These are phyloP conservation scores for Thraustotheca clavata DNA, from an alignment of 352 stramenopile genomes.

Conservation along the genomic window DNA sequence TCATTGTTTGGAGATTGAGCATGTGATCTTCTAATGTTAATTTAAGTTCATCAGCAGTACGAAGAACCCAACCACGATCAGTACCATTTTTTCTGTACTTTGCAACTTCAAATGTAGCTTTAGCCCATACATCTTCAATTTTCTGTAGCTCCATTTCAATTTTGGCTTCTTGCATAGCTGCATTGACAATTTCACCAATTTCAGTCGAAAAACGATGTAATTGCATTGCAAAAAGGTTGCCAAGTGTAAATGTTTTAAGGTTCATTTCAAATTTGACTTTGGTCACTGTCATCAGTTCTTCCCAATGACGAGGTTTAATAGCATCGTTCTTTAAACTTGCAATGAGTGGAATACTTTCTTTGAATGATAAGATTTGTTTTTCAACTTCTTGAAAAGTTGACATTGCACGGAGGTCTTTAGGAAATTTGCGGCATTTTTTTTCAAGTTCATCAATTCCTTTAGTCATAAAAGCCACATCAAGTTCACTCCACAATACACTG, in stretches of 20 bases:
- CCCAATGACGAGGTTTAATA: slow-evolving; percentile 88
- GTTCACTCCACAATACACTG: slow-evolving; percentile 88
- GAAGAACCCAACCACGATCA: slow-evolving; percentile 72
- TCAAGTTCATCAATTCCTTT: slow-evolving; percentile 90
- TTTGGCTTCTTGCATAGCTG: slow-evolving; percentile 90
- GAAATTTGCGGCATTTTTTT: slow-evolving; percentile 86
- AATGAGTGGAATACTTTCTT: slow-evolving; percentile 90
- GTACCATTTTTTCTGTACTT: slow-evolving; percentile 91
- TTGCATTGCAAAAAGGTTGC: slow-evolving; percentile 90
- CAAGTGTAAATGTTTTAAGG: slow-evolving; percentile 87
- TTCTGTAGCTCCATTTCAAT: slow-evolving; percentile 91
- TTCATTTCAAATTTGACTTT: slow-evolving; percentile 91
- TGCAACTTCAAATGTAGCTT: slow-evolving; percentile 81
- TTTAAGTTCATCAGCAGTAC: slow-evolving; percentile 78
- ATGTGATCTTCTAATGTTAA: slow-evolving; percentile 81
- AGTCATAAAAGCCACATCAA: slow-evolving; percentile 88
- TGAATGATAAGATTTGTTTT: slow-evolving; percentile 88
- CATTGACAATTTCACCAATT: slow-evolving; percentile 91
- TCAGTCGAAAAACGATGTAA: slow-evolving; percentile 82
- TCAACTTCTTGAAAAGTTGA: slow-evolving; percentile 89
- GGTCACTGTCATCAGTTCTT: slow-evolving; percentile 84
- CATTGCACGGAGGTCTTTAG: slow-evolving; percentile 85
- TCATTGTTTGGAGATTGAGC: slow-evolving; percentile 87
- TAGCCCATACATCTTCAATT: slow-evolving; percentile 88
- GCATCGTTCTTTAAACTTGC: slow-evolving; percentile 92